Conservation (phyloP, 345 rosid genomes). For the Cardamine chenopodiifolia region DNA sequence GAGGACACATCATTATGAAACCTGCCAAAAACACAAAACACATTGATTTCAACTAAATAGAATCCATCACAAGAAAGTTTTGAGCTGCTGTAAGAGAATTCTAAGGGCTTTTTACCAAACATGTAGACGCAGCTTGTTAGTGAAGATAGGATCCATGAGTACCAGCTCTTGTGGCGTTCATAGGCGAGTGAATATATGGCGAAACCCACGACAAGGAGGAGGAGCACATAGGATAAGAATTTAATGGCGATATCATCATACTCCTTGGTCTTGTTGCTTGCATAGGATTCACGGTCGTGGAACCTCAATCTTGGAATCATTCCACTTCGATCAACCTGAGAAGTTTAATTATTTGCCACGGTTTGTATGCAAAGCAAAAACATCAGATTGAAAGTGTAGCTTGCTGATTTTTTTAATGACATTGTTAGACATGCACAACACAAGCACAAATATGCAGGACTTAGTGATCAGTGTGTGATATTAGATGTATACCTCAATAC, state of each 20-base stretch:
- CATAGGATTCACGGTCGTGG: conserved; percentile 92
- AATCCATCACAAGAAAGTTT: conserved; percentile 7
- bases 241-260: conserved; percentile 98
- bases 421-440: not conserved
- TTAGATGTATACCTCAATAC: conserved; percentile 69
- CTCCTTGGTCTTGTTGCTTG: conserved; percentile 95
- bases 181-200: conserved; percentile 85
- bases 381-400: not conserved
- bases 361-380: not conserved
- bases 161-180: conserved; percentile 98
- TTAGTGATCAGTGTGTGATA: conserved; percentile 4
- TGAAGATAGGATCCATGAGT: conserved; percentile 97
- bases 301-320: conserved; percentile 86
- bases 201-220: conserved; percentile 80
- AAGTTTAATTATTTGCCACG: not conserved
- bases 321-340: conserved; percentile 88
- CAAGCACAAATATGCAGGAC: not conserved
- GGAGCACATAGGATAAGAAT: conserved; percentile 85
- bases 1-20: conserved; percentile 99
- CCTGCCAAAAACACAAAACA: conserved; percentile 52
- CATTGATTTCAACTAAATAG: not conserved
- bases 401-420: not conserved
- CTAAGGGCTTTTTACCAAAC: conserved; percentile 68
- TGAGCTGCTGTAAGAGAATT: not conserved
- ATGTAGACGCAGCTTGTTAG: conserved; percentile 98